A percentile compares a stretch with the other conserved stretches of the same genome.
Conservation (phyloP, 768 basidiomycete genomes). For the Lentinula edodes region DNA sequence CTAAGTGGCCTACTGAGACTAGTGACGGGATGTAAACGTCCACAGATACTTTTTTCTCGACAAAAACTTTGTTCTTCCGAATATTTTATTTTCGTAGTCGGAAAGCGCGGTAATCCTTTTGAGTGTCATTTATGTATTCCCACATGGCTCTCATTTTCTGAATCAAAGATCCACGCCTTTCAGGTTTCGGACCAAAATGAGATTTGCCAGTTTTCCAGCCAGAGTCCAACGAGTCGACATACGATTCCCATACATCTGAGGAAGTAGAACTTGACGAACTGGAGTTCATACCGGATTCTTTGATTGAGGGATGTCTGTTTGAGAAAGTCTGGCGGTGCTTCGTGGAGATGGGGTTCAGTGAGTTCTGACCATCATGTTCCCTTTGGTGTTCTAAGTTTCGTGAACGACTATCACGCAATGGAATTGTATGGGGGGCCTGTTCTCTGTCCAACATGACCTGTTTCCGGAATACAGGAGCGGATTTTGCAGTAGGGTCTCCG, state of each 20-base stretch:
- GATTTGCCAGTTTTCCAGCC: background rate
- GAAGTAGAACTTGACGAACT: background rate
- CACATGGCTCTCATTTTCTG: background rate
- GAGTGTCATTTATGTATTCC: background rate
- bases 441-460: background rate
- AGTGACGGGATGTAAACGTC: conserved; percentile 71
- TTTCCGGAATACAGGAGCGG: background rate
- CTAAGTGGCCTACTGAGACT: conserved; percentile 71
- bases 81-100: conserved; percentile 14
- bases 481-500: background rate
- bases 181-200: background rate
- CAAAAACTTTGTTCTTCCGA: conserved; percentile 19
- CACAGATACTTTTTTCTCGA: conserved; percentile 25
- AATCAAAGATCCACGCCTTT: conserved; percentile 1
- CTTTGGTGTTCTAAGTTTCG: background rate
- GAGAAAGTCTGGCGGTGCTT: background rate
- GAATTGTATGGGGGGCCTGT: background rate
- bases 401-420: background rate
- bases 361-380: background rate
- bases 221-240: background rate
- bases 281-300: background rate
- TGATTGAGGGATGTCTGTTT: background rate
- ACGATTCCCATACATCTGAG: background rate
- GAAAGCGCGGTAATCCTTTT: background rate
- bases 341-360: background rate